phyloP scores from a whole-genome alignment of 306 rosid genomes.

The Argentina anserina region DNA sequence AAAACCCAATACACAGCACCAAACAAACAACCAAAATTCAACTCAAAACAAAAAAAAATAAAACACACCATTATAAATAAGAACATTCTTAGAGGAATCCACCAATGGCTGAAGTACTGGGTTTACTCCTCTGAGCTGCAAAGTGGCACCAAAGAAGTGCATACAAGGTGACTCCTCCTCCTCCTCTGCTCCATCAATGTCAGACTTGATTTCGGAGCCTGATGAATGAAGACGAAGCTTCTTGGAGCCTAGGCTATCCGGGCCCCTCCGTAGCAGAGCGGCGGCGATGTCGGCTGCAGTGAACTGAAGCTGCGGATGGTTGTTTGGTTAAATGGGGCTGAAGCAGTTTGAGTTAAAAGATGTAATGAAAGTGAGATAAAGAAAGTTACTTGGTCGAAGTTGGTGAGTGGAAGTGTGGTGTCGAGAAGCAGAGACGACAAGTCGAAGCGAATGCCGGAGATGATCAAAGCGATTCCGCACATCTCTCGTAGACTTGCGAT shows the following conservation, averaged over 20 bases:
- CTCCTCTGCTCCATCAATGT: slow-evolving; percentile 31
- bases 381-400: slow-evolving; percentile 45
- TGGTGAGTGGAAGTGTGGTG: slow-evolving; percentile 22
- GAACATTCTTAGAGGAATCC: slow-evolving; percentile 56
- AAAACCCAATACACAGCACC: slow-evolving; percentile 12
- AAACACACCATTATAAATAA: slow-evolving; percentile 64
- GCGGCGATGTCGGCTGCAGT: slow-evolving; percentile 50
- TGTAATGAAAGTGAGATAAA: not conserved
- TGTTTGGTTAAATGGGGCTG: slow-evolving; percentile 5
- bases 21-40: not conserved
- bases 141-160: slow-evolving; percentile 66
- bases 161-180: not conserved
- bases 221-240: slow-evolving; percentile 42
- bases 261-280: slow-evolving; percentile 77
- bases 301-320: slow-evolving; percentile 36
- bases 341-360: not conserved
- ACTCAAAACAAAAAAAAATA: slow-evolving; percentile 3
- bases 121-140: slow-evolving; percentile 72
- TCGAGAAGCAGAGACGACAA: slow-evolving; percentile 35
- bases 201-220: slow-evolving; percentile 29
- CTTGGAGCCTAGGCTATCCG: slow-evolving; percentile 66
- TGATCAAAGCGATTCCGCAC: slow-evolving; percentile 87
- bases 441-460: slow-evolving; percentile 57
- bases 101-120: slow-evolving; percentile 71
- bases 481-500: slow-evolving; percentile 24